Conservation (phyloP, 345 rosid genomes). For the Citrus sp. region DNA sequence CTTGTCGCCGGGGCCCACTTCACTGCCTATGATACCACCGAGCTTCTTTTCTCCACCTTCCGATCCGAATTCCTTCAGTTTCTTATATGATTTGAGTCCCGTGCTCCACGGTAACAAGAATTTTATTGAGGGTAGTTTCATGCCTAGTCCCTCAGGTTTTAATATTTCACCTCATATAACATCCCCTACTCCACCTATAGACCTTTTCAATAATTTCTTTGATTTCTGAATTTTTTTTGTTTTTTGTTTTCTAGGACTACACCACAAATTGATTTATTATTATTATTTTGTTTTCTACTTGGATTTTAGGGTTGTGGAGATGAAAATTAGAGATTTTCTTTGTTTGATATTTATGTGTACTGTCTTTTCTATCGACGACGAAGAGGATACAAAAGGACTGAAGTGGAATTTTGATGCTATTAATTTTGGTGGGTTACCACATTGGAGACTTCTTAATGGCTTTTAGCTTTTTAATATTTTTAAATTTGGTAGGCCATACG, state of each 20-base stretch:
- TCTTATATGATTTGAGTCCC: constrained; percentile 63
- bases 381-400: neutral
- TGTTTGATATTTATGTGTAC: neutral
- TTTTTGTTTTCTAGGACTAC: constrained; percentile 1
- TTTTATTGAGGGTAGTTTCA: constrained; percentile 46
- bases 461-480: constrained; percentile 16
- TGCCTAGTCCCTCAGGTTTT: constrained; percentile 57
- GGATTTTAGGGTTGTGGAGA: neutral
- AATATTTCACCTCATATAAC: constrained; percentile 33
- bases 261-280: neutral
- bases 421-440: constrained; percentile 25
- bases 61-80: constrained; percentile 44
- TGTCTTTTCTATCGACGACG: constrained; percentile 3
- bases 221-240: constrained; percentile 35
- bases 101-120: constrained; percentile 40
- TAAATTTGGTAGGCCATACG: constrained; percentile 25
- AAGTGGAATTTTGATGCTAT: constrained; percentile 11
- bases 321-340: neutral
- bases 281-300: no score
- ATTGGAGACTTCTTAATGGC: constrained; percentile 25
- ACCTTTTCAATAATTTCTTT: constrained; percentile 66
- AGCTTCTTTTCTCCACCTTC: constrained; percentile 59
- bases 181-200: constrained; percentile 48
- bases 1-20: constrained; percentile 70
- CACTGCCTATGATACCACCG: constrained; percentile 57